phyloP scores from a whole-genome alignment of 169 alveolate species.

The Plasmodium gonderi region DNA sequence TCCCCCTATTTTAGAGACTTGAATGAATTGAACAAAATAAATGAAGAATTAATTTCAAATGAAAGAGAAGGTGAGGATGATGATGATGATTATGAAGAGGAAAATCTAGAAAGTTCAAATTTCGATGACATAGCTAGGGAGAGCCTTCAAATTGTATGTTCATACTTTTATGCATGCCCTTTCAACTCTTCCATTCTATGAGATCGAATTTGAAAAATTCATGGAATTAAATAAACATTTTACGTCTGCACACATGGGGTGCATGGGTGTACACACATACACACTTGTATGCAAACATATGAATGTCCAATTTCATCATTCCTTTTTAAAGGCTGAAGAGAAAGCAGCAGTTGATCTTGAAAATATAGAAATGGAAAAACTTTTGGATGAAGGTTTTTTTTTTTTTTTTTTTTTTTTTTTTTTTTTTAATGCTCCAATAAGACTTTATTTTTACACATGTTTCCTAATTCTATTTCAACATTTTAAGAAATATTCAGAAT shows the following conservation, averaged over 20 bases:
- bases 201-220: too few relatives aligned
- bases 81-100: constrained; percentile 40
- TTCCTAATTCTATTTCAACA: background rate
- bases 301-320: background rate
- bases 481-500: constrained; percentile 60
- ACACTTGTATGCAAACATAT: background rate
- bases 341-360: constrained; percentile 70
- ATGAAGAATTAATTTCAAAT: constrained; percentile 48
- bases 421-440: background rate
- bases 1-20: constrained; percentile 26
- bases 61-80: constrained; percentile 68
- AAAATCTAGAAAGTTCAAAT: constrained; percentile 18
- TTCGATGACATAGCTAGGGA: constrained; percentile 54
- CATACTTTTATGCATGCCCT: background rate
- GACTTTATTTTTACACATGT: background rate
- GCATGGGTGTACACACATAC: background rate
- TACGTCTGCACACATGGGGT: too few relatives aligned
- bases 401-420: constrained; percentile 13
- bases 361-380: constrained; percentile 62
- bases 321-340: constrained; percentile 44
- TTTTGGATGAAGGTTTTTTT: constrained; percentile 54
- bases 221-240: too few relatives aligned
- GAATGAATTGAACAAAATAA: constrained; percentile 31
- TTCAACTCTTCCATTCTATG: too few relatives aligned
- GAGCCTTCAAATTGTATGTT: constrained; percentile 34